Percentiles rank a stretch among this genome's conserved stretches.
Conservation (phyloP, 176 grass and related monocot species). For the Aegilops longissima region DNA sequence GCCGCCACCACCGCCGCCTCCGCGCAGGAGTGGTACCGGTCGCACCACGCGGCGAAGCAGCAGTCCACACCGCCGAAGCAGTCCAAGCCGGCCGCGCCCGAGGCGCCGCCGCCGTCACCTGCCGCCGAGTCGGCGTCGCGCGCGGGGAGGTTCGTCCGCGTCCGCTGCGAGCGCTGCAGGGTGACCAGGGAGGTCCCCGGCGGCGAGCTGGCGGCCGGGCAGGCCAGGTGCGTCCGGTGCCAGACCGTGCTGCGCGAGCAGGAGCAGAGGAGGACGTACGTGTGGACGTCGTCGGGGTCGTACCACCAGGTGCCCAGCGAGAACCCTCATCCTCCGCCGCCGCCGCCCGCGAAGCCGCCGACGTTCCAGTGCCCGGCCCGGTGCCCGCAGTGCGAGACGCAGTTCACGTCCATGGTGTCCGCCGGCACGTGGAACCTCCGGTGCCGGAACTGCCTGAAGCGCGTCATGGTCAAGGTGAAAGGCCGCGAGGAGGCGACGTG, state of each 20-base stretch:
- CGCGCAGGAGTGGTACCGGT: background rate
- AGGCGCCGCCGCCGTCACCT: background rate
- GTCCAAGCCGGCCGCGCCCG: background rate
- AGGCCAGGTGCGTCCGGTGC: background rate
- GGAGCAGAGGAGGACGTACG: background rate
- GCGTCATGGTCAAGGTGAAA: conserved; percentile 1
- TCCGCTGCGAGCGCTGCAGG: background rate
- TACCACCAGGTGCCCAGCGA: background rate
- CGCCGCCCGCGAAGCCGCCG: background rate
- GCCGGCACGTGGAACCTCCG: background rate
- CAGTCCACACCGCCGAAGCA: background rate
- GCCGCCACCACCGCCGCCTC: background rate
- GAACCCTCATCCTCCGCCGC: background rate
- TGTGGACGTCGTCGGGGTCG: background rate
- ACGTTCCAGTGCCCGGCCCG: background rate
- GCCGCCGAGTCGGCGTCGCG: background rate
- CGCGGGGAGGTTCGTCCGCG: background rate
- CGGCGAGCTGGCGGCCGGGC: background rate
- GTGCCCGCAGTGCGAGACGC: conserved; percentile 11
- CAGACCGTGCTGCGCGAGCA: background rate
- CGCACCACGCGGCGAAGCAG: background rate
- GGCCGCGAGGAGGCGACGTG: background rate
- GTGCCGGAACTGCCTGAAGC: conserved; percentile 7
- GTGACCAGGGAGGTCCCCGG: background rate
- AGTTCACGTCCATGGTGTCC: conserved; percentile 11